Conservation (phyloP, 371 early-diverging fungal species). For the Globomyces sp. region DNA sequence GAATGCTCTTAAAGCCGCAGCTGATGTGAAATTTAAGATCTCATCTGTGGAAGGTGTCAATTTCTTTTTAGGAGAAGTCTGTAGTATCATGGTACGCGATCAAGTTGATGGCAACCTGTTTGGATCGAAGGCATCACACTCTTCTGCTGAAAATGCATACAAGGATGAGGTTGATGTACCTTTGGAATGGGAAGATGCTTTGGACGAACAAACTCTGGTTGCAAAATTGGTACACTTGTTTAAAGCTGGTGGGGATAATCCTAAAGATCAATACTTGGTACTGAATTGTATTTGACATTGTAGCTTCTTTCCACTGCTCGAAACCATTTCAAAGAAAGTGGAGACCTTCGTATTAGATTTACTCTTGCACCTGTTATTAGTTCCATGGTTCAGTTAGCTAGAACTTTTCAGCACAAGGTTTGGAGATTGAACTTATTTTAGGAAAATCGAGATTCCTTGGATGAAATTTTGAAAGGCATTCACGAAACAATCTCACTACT, state of each 20-base stretch:
- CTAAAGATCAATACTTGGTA: slow-evolving; percentile 5
- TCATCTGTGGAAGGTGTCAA: slow-evolving; percentile 74
- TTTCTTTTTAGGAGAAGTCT: slow-evolving; percentile 74
- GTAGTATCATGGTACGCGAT: slow-evolving; percentile 75
- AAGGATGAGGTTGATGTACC: slow-evolving; percentile 45
- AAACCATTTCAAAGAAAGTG: slow-evolving; percentile 79
- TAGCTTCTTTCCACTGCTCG: slow-evolving; percentile 74
- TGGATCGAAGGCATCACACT: slow-evolving; percentile 31
- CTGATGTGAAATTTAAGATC: slow-evolving; percentile 42
- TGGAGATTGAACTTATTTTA: neutral
- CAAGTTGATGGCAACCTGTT: slow-evolving; percentile 64
- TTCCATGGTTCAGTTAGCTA: slow-evolving; percentile 69
- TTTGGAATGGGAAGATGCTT: slow-evolving; percentile 67
- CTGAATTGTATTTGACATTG: slow-evolving; percentile 1
- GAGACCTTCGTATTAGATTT: slow-evolving; percentile 73
- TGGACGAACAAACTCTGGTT: slow-evolving; percentile 79
- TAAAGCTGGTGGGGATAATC: slow-evolving; percentile 48
- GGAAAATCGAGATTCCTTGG: slow-evolving; percentile 48
- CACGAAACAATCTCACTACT: slow-evolving; percentile 72
- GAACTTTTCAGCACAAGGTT: neutral
- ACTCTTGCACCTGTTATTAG: slow-evolving; percentile 83
- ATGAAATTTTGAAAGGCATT: slow-evolving; percentile 68
- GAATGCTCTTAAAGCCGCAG: slow-evolving; percentile 18
- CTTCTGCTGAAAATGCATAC: neutral
- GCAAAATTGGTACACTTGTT: slow-evolving; percentile 84